Percentiles rank a stretch among this genome's conserved stretches.
Evolutionary conservation across 192 early-diverging fungal genomes (phyloP).

Genomic region (Coemansia sp.): DNA sequence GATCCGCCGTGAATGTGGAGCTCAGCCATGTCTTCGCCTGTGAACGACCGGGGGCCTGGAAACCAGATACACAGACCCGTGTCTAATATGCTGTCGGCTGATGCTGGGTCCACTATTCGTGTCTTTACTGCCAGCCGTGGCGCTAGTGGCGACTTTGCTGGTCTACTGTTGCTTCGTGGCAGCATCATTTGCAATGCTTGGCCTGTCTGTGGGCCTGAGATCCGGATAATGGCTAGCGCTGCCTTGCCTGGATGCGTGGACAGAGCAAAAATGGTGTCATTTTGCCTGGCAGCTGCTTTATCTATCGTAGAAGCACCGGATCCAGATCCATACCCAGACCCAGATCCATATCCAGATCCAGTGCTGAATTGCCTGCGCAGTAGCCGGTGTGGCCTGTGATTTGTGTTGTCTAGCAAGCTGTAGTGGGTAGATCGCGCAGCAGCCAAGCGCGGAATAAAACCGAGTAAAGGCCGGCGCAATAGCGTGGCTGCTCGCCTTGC

Average conservation of each 20-base stretch:
- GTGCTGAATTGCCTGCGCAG: background rate
- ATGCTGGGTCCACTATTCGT: slow-evolving; percentile 32
- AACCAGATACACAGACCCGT: slow-evolving; percentile 50
- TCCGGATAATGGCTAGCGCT: slow-evolving; percentile 73
- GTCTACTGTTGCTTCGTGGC: background rate
- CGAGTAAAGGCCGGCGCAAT: background rate
- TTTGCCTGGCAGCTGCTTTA: background rate
- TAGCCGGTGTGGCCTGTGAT: background rate
- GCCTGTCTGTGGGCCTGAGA: slow-evolving; percentile 60
- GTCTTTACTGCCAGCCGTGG: slow-evolving; percentile 11
- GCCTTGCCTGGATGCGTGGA: slow-evolving; percentile 73
- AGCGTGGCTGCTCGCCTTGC: background rate
- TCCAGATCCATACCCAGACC: no score
- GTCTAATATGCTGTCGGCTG: slow-evolving; percentile 55
- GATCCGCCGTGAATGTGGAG: slow-evolving; percentile 74
- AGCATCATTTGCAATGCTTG: slow-evolving; percentile 30
- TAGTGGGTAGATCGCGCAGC: background rate
- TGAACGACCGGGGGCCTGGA: slow-evolving; percentile 61
- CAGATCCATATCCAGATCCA: no score
- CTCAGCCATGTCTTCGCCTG: slow-evolving; percentile 74
- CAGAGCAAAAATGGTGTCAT: slow-evolving; percentile 70
- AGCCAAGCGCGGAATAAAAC: background rate
- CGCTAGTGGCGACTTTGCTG: background rate
- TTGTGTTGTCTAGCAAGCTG: background rate
- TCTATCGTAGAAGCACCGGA: background rate